These are phyloP conservation scores for Pyricularia sp. DNA, from an alignment of 2,329 filamentous ascomycete species.

Conservation along the genomic window DNA sequence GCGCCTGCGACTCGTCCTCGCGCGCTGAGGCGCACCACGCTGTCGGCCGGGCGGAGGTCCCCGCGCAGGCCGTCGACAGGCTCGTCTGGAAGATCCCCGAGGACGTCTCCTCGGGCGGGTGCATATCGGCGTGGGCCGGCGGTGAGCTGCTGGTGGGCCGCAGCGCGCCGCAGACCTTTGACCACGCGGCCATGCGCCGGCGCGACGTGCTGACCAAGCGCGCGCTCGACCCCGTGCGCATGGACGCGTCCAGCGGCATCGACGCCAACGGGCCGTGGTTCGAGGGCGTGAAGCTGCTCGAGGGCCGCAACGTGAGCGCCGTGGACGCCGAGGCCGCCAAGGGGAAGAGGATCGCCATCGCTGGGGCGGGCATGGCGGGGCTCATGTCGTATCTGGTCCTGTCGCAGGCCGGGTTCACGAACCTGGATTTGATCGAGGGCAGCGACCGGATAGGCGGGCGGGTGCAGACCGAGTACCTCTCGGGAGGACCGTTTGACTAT, in stretches of 20 bases:
- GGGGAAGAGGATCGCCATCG: slow-evolving; percentile 18
- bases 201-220: not conserved
- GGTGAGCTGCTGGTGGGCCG: slow-evolving; percentile 7
- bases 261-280: slow-evolving; percentile 29
- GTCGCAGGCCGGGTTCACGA: slow-evolving; percentile 30
- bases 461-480: slow-evolving; percentile 31
- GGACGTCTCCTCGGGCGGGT: slow-evolving; percentile 3
- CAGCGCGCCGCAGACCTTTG: slow-evolving; percentile 12
- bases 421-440: slow-evolving; percentile 34
- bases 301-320: slow-evolving; percentile 15
- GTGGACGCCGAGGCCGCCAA: slow-evolving; percentile 19
- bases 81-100: slow-evolving; percentile 3
- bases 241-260: slow-evolving; percentile 10
- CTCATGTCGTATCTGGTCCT: slow-evolving; percentile 26
- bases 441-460: slow-evolving; percentile 30
- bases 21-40: slow-evolving; percentile 6
- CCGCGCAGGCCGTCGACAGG: not conserved
- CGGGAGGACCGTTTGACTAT: slow-evolving; percentile 20
- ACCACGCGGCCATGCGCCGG: not conserved
- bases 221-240: not conserved
- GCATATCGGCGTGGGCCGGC: slow-evolving; percentile 1
- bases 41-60: slow-evolving; percentile 2
- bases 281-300: slow-evolving; percentile 25
- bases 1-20: slow-evolving; percentile 5
- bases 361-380: slow-evolving; percentile 28